Conservation (phyloP, 2,329 filamentous ascomycete species). For the Myriangium duriaei region DNA sequence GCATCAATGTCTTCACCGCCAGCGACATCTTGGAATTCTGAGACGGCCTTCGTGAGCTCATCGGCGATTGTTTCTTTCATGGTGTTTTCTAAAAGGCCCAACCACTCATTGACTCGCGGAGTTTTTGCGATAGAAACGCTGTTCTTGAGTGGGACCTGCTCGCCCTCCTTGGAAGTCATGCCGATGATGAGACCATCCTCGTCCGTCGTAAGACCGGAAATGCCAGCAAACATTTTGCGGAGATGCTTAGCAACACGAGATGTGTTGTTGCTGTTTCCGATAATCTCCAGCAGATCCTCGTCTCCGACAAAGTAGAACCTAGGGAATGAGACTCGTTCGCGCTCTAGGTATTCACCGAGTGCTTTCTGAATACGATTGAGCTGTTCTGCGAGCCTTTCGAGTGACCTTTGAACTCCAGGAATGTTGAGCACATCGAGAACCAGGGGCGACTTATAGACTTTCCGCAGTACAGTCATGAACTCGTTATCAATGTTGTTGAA, state of each 20-base stretch:
- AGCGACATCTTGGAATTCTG: slow-evolving; percentile 70
- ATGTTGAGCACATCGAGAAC: slow-evolving; percentile 95
- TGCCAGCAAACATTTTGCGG: slow-evolving; percentile 99
- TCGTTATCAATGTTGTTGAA: slow-evolving; percentile 99
- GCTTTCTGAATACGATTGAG: slow-evolving; percentile 99
- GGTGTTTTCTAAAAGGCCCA: slow-evolving; percentile 78
- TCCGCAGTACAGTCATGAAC: slow-evolving; percentile 98
- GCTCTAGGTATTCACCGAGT: slow-evolving; percentile 93
- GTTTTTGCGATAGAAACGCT: slow-evolving; percentile 88
- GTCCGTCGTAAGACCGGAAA: slow-evolving; percentile 81
- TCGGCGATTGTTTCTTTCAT: slow-evolving; percentile 95
- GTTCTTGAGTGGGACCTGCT: slow-evolving; percentile 75
- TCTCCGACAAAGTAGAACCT: slow-evolving; percentile 99
- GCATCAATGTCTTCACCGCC: slow-evolving; percentile 57
- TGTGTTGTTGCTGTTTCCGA: slow-evolving; percentile 97
- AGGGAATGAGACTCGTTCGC: slow-evolving; percentile 92
- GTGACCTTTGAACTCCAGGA: slow-evolving; percentile 84
- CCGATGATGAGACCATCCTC: slow-evolving; percentile 82
- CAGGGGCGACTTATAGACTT: slow-evolving; percentile 91
- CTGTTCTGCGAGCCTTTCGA: slow-evolving; percentile 90
- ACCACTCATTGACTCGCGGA: slow-evolving; percentile 96
- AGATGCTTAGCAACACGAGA: slow-evolving; percentile 95
- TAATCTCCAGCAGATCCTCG: slow-evolving; percentile 96
- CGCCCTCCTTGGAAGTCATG: slow-evolving; percentile 90
- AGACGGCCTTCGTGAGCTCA: slow-evolving; percentile 72